Evolutionary conservation across 1,139 yeast species (phyloP), one percentile per base, ranked within the genome.

Genomic region (Yamadazyma buinensis): DNA sequence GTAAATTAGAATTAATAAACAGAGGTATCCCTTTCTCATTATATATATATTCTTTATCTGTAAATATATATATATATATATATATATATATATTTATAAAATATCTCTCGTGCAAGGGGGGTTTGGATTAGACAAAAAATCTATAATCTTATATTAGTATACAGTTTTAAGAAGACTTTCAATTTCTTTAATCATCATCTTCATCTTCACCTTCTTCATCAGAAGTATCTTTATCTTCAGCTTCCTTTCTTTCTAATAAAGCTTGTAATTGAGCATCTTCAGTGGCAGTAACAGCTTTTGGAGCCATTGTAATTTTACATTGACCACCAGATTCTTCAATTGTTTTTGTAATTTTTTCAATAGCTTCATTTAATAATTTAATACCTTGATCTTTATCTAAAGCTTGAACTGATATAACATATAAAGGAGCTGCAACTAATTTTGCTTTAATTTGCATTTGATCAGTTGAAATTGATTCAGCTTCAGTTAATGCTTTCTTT

Each of bases 261-360:
- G 95, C 95, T 64, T 88, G 95, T 57, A 92, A 79, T 67, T 90
- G 97, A 41, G 97, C 97, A 61, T 92, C 99, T 61, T 92, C 99
- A 42, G 92, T 85, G 42, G 96, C 97, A 41, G 97, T 87, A 47
- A 92, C 97, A 31, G 97, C 97, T 78, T 90, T 90, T 55, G 98
- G 97, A 51, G 95, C 92, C 97, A 92, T 90, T 43, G 95, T 88
- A 46, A 92, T 84, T 50, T 85, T 87, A 60, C 95, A 83, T 41
- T 79, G 77, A 55, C 99, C 99, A 39, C 88, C 95, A 36, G 78
- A 75, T 22, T 72, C 66, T 45, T 75, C 76, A 54, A 94, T 88
- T 35, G 80, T 72, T 49, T 75, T 75, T 44, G 76, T 72, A 46
- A 92, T 84, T 50, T 74, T 78, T 48, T 76, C 84, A 49, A 92